Base-by-base conservation (phyloP, 192 early-diverging fungal genomes). In the Entrophospora sp. region DNA sequence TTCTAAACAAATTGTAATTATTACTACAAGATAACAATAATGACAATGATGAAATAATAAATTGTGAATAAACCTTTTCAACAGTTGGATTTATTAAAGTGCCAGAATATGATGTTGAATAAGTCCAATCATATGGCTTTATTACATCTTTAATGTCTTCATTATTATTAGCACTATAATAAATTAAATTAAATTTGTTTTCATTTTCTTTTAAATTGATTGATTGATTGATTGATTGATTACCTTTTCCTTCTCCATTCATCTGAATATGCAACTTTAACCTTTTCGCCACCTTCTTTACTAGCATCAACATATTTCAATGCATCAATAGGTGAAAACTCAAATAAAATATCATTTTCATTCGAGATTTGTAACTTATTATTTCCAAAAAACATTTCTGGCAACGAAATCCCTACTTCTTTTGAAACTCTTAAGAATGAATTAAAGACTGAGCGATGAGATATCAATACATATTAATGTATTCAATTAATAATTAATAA, bases 51-150 rank as follows among this genome's bases (percentile, higher is more conserved):
- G n/a, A n/a, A n/a, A n/a, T n/a, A n/a, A n/a, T n/a, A n/a, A n/a
- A n/a, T n/a, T n/a, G n/a, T 35, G 7, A 46, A 22, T 9, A 32
- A 25, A 63, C 61, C 13, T 37, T 14, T 48, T 42, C 22, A 14
- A 45, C 42, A 46, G 57, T 28, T 35, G 30, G n/a, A 46, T 63
- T 4, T 3, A 14, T 56, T 34, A 73, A 52, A 5, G 88, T 83
- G 16, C 94, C 93, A 24, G 71, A 72, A 78, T 95, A 95, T 14
- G 77, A 73, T 27, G 95, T 95, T 4, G 89, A 79, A 61, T 92
- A 96, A 0, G 95, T 99, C 96, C 96, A 99, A 72, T 99, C 95
- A 61, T 96, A 99, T 10, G 95, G 94, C 61, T 89, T 93, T 53
- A 90, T 75, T n/a, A 91, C 83, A 67, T 92, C 84, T 40, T 86